phyloP scores from a whole-genome alignment of 129 eudicot genomes.

The carrot (Daucus carota) region DH1_v3.0 NC_030388.2:32823501-32824000 shows the following conservation, averaged over 20 bases:
- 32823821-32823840: neutral
- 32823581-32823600: neutral
- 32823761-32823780: constrained; percentile 10
- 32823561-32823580: neutral
- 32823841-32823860: neutral
- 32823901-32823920: too few relatives aligned
- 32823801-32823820: neutral
- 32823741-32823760: constrained; percentile 19
- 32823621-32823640: neutral
- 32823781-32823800: neutral
- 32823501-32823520: neutral
- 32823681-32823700: constrained; percentile 1
- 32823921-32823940: too few relatives aligned
- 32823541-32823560: neutral
- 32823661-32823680: neutral
- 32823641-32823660: neutral
- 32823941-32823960: too few relatives aligned
- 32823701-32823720: constrained; percentile 6
- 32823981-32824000: too few relatives aligned
- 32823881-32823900: neutral
- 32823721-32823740: constrained; percentile 26
- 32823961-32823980: too few relatives aligned
- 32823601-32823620: neutral
- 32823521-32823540: neutral
- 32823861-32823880: neutral